Percentiles rank a stretch among this genome's conserved stretches.
phyloP scores from a whole-genome alignment of 768 basidiomycete species.

The Sarcodon aspratus region DNA sequence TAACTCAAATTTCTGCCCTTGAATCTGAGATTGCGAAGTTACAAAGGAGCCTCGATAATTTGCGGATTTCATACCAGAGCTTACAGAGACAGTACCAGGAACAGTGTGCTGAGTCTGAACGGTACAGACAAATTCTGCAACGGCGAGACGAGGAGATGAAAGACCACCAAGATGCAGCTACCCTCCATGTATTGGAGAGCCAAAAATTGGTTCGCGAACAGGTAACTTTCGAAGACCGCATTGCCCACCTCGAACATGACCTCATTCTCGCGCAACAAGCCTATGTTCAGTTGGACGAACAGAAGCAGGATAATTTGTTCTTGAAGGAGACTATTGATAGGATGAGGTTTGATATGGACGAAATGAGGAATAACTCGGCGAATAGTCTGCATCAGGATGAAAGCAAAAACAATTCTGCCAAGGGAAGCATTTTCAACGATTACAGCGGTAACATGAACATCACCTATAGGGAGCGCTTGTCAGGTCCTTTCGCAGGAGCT shows the following conservation, averaged over 20 bases:
- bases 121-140: slow-evolving; percentile 63
- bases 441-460: too few species aligned
- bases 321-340: slow-evolving; percentile 95
- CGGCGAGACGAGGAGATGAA: slow-evolving; percentile 67
- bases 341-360: slow-evolving; percentile 90
- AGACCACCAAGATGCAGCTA: slow-evolving; percentile 44
- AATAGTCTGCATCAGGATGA: too few species aligned
- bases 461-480: too few species aligned
- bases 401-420: too few species aligned
- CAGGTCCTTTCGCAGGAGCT: too few species aligned
- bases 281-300: slow-evolving; percentile 70
- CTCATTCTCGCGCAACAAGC: slow-evolving; percentile 59
- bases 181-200: slow-evolving; percentile 53
- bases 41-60: slow-evolving; percentile 61
- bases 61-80: slow-evolving; percentile 60
- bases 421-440: too few species aligned
- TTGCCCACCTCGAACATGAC: slow-evolving; percentile 61
- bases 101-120: slow-evolving; percentile 73
- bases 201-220: slow-evolving; percentile 59
- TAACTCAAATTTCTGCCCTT: slow-evolving; percentile 51
- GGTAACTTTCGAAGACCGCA: slow-evolving; percentile 59
- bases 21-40: slow-evolving; percentile 76
- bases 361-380: slow-evolving; percentile 49
- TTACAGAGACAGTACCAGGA: slow-evolving; percentile 85
- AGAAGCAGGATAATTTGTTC: slow-evolving; percentile 89